Evolutionary conservation across 2,329 filamentous ascomycete species (phyloP), one percentile per base, ranked within the genome.

Genomic region (Paramyrothecium sp.): DNA sequence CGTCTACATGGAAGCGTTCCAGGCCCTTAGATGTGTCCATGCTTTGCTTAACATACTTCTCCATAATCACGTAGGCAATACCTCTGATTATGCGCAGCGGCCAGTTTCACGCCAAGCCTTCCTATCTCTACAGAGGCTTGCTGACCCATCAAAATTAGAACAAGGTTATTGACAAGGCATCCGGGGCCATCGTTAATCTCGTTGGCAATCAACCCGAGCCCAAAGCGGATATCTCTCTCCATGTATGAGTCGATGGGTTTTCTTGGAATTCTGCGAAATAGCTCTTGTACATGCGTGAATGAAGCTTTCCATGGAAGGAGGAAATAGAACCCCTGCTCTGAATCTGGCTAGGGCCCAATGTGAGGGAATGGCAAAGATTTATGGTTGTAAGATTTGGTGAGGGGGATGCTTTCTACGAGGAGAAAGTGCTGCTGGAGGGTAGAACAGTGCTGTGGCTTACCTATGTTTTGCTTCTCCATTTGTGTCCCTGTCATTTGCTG

Each of bases 11-110:
- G 13, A 44, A 44, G 38, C 13, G 5, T 16, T 53, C 51, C 51
- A 53, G 38, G n/a, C 19, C 38, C 41, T 54, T 44, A 3, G 46
- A 47, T 34, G 46, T 54, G 2, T 54, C 52, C 22, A 54, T 16
- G 17, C 52, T 41, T 34, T 54, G 52, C 52, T 47, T 21, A 16
- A 54, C 46, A 23, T 54, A 47, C 38, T 47, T 54, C n/a, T 30
- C 46, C 19, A 54, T 44, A 19, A 54, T 54, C 33, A 46, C 46
- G 20, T 54, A 54, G 38, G 52, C 52, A 54, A 54, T 54, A 11
- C 52, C 52, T 23, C 19, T 54, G 52, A 19, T 34, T 54, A 23
- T 54, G 52, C 10, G 52, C 52, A 54, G 38, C 30, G 3, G 52
- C 52, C 16, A 54, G 38, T 20, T 34, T 23, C 23, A 54, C 26